Base-by-base conservation (phyloP, 768 basidiomycete species). In the Tulasnella sp. region DNA sequence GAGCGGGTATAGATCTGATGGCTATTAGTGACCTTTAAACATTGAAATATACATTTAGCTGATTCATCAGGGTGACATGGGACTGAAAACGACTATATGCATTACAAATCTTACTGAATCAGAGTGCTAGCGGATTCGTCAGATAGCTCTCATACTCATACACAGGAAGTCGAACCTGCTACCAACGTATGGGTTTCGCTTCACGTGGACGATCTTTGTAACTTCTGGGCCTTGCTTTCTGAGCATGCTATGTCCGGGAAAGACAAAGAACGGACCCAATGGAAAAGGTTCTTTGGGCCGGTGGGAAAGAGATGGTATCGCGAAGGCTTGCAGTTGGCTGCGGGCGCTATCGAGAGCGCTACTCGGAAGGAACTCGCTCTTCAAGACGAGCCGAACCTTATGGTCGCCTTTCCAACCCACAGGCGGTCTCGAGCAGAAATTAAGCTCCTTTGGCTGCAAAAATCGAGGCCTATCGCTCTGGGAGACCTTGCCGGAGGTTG, bases 101-200 rank as follows among this genome's bases (percentile, higher is more conserved):
- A 42, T 42, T 42, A 42, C 42, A 8, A 42, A 14, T 42, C 1
- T 42, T 14, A 42, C 42, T 14, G 37, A 37, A 37, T 37, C 37
- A 2, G 37, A 37, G 37, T 37, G 37, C 37, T 46, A 12, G 9
- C 37, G 46, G n/a, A n/a, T 46, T 46, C 46, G 46, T 6, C 37
- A 77, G 34, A 41, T 64, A 2, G 81, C 83, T 6, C 44, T 85
- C 20, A 60, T 81, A 72, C 77, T 76, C 44, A 80, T 37, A 37
- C 37, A 37, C 37, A 80, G n/a, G 78, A 83, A 76, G 81, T 83
- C 22, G 80, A 83, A 16, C 76, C 83, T 41, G 84, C 83, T 20
- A 77, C 54, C 28, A 85, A 84, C 79, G 64, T 80, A 24, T 85
- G 84, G 84, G 82, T 82, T 58, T 82, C 81, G 72, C 84, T 85